Base-by-base conservation (phyloP, 179 eudicot genomes). In the Beta lomatogona region DNA sequence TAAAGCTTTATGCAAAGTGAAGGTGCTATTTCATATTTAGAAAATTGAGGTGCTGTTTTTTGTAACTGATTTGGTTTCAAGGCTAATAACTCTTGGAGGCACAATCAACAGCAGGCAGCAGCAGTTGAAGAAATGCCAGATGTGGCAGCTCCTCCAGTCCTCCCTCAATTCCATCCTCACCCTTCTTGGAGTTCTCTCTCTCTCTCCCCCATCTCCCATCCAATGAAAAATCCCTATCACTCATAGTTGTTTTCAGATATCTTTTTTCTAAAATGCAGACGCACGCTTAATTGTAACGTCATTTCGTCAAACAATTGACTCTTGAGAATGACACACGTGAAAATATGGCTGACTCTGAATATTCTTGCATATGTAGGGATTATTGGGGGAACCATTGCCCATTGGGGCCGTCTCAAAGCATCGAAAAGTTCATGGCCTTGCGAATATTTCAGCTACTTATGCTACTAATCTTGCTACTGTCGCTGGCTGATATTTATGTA, bases 391-490 rank as follows among this genome's bases (percentile, higher is more conserved):
- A 93, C 28, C 28, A 25, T 25, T 25, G 28, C 28, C 89, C 71
- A 81, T 76, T 79, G 98, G 97, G 74, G 76, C 86, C 73, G 71
- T 92, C 28, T 93, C 97, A 0, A 93, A 88, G 84, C 92, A 94
- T 73, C 81, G 92, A 28, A 95, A 92, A 85, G 86, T 79, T 71
- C 90, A 84, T 12, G 98, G 98, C 19, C 81, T 92, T 66, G 88
- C 90, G 5, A 87, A 88, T 60, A 89, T 92, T 59, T 87, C 98
- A 63, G 86, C 98, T 68, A 90, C 95, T 76, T 95, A 93, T 76
- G 98, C 98, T 21, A 77, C 98, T 60, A 93, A 95, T 89, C 86
- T 91, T 52, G 94, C 98, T 79, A 89, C 91, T 60, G 92, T 95
- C 60, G 77, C 95, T 36, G 97, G 91, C 25, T 25, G 69, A 65